Conservation (phyloP, 2,329 filamentous ascomycete species). For the Huntiella bhutanensis region DNA sequence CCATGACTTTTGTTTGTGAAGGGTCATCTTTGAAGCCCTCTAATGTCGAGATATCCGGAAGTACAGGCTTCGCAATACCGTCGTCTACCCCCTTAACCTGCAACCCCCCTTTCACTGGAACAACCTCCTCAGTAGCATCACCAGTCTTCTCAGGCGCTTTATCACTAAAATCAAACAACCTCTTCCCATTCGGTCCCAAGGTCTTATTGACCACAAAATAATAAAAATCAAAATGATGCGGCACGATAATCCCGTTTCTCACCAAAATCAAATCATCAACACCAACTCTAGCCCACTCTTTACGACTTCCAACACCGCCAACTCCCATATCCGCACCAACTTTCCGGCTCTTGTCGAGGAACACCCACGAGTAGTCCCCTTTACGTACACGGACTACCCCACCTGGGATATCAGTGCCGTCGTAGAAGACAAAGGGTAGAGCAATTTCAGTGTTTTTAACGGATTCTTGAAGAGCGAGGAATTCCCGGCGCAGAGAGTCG, state of each 20-base stretch:
- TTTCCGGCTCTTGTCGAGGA: constrained; percentile 79
- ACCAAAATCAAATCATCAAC: constrained; percentile 95
- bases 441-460: constrained; percentile 79
- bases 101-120: neutral
- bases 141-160: constrained; percentile 22
- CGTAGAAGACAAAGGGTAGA: constrained; percentile 93
- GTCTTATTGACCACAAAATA: constrained; percentile 88
- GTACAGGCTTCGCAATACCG: constrained; percentile 17
- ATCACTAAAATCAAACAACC: constrained; percentile 57
- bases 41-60: constrained; percentile 33
- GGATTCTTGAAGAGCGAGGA: constrained; percentile 61
- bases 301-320: constrained; percentile 42
- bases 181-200: constrained; percentile 47
- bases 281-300: constrained; percentile 81
- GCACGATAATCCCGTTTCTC: constrained; percentile 74
- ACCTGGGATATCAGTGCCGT: constrained; percentile 75
- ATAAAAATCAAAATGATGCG: constrained; percentile 97
- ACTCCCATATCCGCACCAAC: constrained; percentile 70
- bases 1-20: constrained; percentile 75
- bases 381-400: constrained; percentile 78
- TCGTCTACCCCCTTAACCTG: constrained; percentile 11
- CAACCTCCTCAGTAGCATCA: neutral
- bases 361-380: constrained; percentile 82
- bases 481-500: constrained; percentile 66
- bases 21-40: constrained; percentile 70